phyloP scores from a whole-genome alignment of 1,284 basidiomycete genomes.

The Cystobasidiaceae sp. region DNA sequence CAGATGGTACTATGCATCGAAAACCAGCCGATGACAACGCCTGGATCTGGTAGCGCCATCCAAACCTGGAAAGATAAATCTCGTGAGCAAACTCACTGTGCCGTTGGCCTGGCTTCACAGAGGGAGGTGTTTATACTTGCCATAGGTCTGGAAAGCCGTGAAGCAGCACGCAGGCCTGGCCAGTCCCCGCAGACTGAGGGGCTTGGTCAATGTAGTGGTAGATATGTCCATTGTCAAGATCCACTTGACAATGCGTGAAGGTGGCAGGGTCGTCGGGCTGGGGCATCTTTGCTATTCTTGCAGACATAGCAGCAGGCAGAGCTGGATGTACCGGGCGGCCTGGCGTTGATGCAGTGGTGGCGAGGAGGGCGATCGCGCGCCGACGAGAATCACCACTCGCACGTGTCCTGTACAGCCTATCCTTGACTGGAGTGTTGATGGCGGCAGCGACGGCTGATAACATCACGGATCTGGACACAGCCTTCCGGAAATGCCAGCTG shows the following conservation, averaged over 20 bases:
- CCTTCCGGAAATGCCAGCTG: too few relatives aligned
- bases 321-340: too few relatives aligned
- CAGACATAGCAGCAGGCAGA: background rate
- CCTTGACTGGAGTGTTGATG: background rate
- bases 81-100: background rate
- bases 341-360: background rate
- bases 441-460: background rate
- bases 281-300: background rate
- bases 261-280: background rate
- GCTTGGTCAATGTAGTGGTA: slow-evolving; percentile 37
- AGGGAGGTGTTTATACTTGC: slow-evolving; percentile 31
- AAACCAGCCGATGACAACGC: slow-evolving; percentile 34
- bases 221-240: slow-evolving; percentile 12
- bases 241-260: slow-evolving; percentile 8
- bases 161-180: slow-evolving; percentile 32
- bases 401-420: too few relatives aligned
- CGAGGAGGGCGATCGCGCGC: background rate
- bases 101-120: too few relatives aligned
- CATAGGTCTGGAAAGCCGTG: slow-evolving; percentile 40
- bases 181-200: background rate
- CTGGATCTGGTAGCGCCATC: slow-evolving; percentile 34
- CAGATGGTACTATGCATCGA: slow-evolving; percentile 36
- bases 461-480: background rate
- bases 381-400: background rate
- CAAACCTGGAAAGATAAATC: background rate